Evolutionary conservation across 352 stramenopile genomes (phyloP), one percentile per base, ranked within the genome.

Genomic region (Phytopythium sindhum): DNA sequence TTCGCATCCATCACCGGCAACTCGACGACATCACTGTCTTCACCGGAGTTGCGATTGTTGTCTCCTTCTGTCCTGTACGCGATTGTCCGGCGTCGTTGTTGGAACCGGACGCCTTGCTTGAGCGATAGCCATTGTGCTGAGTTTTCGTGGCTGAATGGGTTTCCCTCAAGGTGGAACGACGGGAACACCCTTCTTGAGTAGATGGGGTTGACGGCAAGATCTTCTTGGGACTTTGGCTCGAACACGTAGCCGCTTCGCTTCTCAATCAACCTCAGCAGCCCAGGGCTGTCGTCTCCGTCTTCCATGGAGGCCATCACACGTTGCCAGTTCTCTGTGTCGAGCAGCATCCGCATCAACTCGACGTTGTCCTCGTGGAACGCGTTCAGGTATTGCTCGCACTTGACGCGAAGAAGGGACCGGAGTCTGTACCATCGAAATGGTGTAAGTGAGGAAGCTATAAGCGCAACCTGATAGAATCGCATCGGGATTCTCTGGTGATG

Each of bases 321-420:
- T 31, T 90, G 73, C 88, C 88, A 96, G 37, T 85, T 93, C 61
- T 96, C 88, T 8, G 86, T 92, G 37, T 96, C 88, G 31, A 93
- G 54, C 39, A 95, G 79, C 86, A 96, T 95, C 31, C 88, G 77
- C 42, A 86, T 70, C 45, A 93, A 66, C 63, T 95, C 86, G 26
- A 93, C 72, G 62, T 91, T 95, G 56, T 96, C 88, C 7, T 93
- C 80, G 28, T 95, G 88, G 62, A 93, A 81, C 0, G 70, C 67
- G n/a, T 85, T 78, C 58, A 96, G 66, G 56, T 93, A 91, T 60
- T 94, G 81, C 48, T 93, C 80, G 59, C 81, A 90, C 50, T 93
- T 96, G n/a, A 88, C 68, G 0, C 76, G 75, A 76, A 93, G 78
- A 33, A 80, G 73, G 7, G 81, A 87, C 39, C 83, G 72, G 35